Evolutionary conservation across 78 protist species (phyloP).

Genomic region (Isochrysis galbana): DNA sequence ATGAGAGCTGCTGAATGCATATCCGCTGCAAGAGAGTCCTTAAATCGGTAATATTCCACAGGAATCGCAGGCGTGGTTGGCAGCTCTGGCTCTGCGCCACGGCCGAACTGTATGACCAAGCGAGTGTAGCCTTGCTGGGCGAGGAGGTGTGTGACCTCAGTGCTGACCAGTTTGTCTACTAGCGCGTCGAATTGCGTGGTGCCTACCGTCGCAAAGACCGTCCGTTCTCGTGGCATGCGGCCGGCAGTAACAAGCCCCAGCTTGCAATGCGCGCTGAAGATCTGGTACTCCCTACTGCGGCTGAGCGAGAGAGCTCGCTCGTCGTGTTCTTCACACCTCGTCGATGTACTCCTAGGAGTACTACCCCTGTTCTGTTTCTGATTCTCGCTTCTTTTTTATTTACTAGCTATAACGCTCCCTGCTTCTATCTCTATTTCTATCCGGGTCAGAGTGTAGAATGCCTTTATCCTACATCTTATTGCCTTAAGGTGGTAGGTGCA

Average conservation of each 20-base stretch:
- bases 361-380: neutral
- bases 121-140: neutral
- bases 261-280: neutral
- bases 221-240: neutral
- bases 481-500: too few species aligned
- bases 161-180: neutral
- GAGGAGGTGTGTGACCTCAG: neutral
- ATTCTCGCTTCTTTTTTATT: neutral
- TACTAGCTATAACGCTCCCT: neutral
- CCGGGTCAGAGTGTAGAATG: too few species aligned
- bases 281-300: neutral
- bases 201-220: slow-evolving; percentile 59
- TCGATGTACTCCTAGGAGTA: too few species aligned
- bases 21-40: slow-evolving; percentile 26
- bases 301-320: neutral
- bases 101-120: slow-evolving; percentile 29
- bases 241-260: neutral
- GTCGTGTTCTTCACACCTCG: neutral
- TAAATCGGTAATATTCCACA: neutral
- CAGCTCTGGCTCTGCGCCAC: neutral
- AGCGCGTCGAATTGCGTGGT: slow-evolving; percentile 49
- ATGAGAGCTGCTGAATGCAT: slow-evolving; percentile 43
- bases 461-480: too few species aligned
- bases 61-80: neutral
- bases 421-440: neutral